Evolutionary conservation across 768 basidiomycete genomes (phyloP).

Genomic region (Leucosporidium yakuticum): DNA sequence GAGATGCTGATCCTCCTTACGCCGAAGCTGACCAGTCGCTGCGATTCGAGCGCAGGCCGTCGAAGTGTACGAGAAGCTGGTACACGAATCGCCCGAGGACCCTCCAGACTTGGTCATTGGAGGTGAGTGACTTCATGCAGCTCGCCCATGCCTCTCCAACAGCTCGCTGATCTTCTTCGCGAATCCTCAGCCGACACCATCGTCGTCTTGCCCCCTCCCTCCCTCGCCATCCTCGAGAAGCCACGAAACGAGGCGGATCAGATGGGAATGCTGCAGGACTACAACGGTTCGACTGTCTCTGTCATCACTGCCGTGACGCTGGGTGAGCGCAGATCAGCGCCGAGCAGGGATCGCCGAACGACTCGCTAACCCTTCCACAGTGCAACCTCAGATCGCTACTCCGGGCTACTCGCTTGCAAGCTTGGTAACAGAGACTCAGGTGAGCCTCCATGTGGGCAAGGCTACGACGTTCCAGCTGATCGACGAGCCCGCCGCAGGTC

Average conservation of each 20-base stretch:
- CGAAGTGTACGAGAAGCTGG: slow-evolving; percentile 80
- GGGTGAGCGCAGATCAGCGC: slow-evolving; percentile 43
- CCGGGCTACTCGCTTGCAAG: slow-evolving; percentile 12
- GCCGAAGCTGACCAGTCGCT: background rate
- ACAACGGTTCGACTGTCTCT: slow-evolving; percentile 80
- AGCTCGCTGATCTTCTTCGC: background rate
- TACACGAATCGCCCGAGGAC: slow-evolving; percentile 59
- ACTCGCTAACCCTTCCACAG: background rate
- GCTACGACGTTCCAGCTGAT: background rate
- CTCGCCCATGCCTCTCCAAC: background rate
- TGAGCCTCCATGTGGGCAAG: background rate
- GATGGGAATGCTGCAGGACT: slow-evolving; percentile 73
- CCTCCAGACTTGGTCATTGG: slow-evolving; percentile 73
- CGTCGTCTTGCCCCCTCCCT: slow-evolving; percentile 64
- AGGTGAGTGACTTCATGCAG: slow-evolving; percentile 46
- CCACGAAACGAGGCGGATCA: slow-evolving; percentile 73
- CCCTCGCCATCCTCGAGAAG: slow-evolving; percentile 72
- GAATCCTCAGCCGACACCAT: slow-evolving; percentile 75
- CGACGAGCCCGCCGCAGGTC: slow-evolving; percentile 15
- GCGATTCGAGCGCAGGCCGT: slow-evolving; percentile 50
- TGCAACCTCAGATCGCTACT: slow-evolving; percentile 24
- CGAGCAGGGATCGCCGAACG: background rate
- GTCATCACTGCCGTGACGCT: slow-evolving; percentile 86
- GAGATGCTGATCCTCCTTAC: background rate
- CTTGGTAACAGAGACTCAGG: slow-evolving; percentile 6